Conservation (phyloP, 176 grass and related monocot species). For the Saccharum officinarum region DNA sequence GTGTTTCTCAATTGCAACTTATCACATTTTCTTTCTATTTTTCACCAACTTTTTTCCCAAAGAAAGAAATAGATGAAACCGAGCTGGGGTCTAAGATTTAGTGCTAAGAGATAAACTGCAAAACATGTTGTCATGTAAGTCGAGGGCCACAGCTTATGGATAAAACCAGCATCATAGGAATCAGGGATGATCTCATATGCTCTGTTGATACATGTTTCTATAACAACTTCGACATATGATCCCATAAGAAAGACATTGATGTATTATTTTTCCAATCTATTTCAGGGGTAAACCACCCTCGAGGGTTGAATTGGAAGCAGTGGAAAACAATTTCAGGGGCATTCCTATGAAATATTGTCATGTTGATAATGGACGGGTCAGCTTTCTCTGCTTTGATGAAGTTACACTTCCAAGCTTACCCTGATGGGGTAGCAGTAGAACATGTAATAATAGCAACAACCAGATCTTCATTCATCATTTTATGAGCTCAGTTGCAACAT, state of each 20-base stretch:
- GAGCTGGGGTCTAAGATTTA: background rate
- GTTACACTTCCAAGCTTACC: slow-evolving; percentile 50
- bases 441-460: background rate
- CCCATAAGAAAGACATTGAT: background rate
- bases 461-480: background rate
- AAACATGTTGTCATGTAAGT: background rate
- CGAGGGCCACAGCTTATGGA: background rate
- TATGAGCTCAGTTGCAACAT: background rate
- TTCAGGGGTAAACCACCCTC: slow-evolving; percentile 49
- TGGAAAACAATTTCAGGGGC: slow-evolving; percentile 38
- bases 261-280: background rate
- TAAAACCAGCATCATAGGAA: background rate
- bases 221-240: background rate
- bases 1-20: background rate
- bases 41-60: background rate
- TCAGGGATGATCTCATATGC: background rate
- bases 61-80: background rate
- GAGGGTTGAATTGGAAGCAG: slow-evolving; percentile 46
- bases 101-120: background rate
- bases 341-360: slow-evolving; percentile 63
- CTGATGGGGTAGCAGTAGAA: slow-evolving; percentile 32
- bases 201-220: background rate
- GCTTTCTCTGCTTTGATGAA: slow-evolving; percentile 59
- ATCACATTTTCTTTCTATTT: slow-evolving; percentile 1
- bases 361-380: slow-evolving; percentile 57